Percentiles rank a stretch among this genome's conserved stretches.
Conservation (phyloP, 2,329 filamentous ascomycete genomes). For the Cladobotryum protrusum region DNA sequence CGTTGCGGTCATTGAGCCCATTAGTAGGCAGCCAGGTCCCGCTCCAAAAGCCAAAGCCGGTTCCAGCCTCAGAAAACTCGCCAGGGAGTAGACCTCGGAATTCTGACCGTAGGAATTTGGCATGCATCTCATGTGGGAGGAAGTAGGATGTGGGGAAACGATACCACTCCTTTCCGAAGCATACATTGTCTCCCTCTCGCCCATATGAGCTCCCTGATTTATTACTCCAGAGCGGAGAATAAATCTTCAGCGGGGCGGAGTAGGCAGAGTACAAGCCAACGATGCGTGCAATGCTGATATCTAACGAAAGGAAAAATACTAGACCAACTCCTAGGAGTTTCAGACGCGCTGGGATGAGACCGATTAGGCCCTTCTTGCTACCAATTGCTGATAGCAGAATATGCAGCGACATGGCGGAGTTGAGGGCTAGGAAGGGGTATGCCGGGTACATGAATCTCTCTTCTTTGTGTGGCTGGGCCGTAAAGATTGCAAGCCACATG, state of each 20-base stretch:
- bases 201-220: slow-evolving; percentile 42
- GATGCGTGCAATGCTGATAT: slow-evolving; percentile 64
- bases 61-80: slow-evolving; percentile 72
- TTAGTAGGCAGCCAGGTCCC: slow-evolving; percentile 77
- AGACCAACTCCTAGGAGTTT: slow-evolving; percentile 60
- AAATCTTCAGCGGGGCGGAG: slow-evolving; percentile 69
- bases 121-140: slow-evolving; percentile 72
- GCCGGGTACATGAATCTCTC: slow-evolving; percentile 98
- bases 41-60: slow-evolving; percentile 65
- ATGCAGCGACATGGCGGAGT: slow-evolving; percentile 79
- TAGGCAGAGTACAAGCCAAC: slow-evolving; percentile 77
- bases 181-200: slow-evolving; percentile 61
- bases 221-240: slow-evolving; percentile 57
- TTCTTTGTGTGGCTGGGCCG: slow-evolving; percentile 90
- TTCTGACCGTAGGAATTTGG: slow-evolving; percentile 86
- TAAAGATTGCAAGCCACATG: slow-evolving; percentile 89
- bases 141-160: slow-evolving; percentile 93
- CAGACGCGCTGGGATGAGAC: slow-evolving; percentile 67
- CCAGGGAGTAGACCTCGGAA: slow-evolving; percentile 86
- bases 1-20: slow-evolving; percentile 89
- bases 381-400: slow-evolving; percentile 72
- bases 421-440: slow-evolving; percentile 85
- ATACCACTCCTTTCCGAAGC: slow-evolving; percentile 97
- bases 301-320: slow-evolving; percentile 57
- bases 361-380: slow-evolving; percentile 58